Evolutionary conservation across 306 rosid genomes (phyloP).

Genomic region (Benincasa hispida): DNA sequence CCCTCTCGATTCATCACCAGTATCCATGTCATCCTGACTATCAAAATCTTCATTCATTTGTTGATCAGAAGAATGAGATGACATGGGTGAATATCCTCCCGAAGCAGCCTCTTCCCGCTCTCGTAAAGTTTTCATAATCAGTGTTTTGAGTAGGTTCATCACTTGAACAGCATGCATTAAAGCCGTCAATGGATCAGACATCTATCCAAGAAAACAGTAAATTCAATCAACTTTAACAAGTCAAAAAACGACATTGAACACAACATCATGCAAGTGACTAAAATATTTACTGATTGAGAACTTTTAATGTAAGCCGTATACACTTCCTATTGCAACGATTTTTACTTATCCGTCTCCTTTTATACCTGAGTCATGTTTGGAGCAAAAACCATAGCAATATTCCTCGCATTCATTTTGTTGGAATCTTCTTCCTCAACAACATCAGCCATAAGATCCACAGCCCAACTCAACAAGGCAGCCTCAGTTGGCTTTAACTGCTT

Average conservation of each 20-base stretch:
- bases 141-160: constrained; percentile 87
- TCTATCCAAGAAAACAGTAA: constrained; percentile 34
- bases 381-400: constrained; percentile 94
- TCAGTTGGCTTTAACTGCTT: constrained; percentile 72
- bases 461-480: constrained; percentile 70
- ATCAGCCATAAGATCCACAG: constrained; percentile 88
- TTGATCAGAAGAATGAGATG: constrained; percentile 49
- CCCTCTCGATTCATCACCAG: constrained; percentile 44
- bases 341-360: neutral
- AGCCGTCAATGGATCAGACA: constrained; percentile 98
- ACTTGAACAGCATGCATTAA: constrained; percentile 99
- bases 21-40: constrained; percentile 63
- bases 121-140: constrained; percentile 59
- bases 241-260: neutral
- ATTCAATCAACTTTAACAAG: neutral
- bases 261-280: neutral
- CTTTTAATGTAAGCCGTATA: neutral
- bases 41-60: constrained; percentile 52
- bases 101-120: constrained; percentile 64
- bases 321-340: neutral
- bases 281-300: neutral
- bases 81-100: constrained; percentile 62
- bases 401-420: constrained; percentile 94
- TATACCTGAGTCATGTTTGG: constrained; percentile 94
- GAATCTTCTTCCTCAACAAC: constrained; percentile 82